Conservation (phyloP, 352 stramenopile genomes). For the Thraustotheca clavata region DNA sequence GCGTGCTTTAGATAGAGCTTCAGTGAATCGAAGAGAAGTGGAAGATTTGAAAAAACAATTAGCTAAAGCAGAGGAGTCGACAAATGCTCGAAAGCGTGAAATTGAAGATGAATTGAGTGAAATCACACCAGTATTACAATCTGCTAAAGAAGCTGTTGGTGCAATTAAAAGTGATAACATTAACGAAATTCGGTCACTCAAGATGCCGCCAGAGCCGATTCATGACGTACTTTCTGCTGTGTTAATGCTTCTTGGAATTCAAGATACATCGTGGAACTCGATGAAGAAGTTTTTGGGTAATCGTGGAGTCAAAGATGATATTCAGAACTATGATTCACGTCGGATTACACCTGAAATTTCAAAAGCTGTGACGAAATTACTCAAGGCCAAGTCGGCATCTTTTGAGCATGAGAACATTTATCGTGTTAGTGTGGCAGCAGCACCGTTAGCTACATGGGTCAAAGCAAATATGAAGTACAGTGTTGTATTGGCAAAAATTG, state of each 20-base stretch:
- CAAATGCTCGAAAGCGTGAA: constrained; percentile 79
- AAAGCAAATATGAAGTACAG: constrained; percentile 94
- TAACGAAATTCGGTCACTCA: constrained; percentile 93
- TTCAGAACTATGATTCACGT: constrained; percentile 93
- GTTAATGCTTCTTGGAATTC: constrained; percentile 92
- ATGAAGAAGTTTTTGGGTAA: constrained; percentile 97
- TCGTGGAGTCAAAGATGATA: constrained; percentile 93
- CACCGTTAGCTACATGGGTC: constrained; percentile 91
- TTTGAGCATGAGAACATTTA: constrained; percentile 94
- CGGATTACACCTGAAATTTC: constrained; percentile 87
- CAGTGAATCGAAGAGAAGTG: constrained; percentile 83
- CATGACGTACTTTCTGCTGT: constrained; percentile 92
- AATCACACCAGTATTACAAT: constrained; percentile 89
- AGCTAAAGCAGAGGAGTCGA: constrained; percentile 84
- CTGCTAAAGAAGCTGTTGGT: constrained; percentile 85
- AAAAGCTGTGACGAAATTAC: constrained; percentile 86
- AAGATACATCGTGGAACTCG: constrained; percentile 93
- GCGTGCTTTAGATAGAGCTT: constrained; percentile 83
- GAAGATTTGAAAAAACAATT: constrained; percentile 89
- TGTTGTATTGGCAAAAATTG: constrained; percentile 94
- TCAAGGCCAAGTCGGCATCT: constrained; percentile 88
- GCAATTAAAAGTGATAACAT: constrained; percentile 95
- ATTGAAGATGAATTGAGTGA: constrained; percentile 90
- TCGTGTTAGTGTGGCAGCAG: constrained; percentile 89
- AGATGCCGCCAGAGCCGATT: constrained; percentile 92